Evolutionary conservation across 2,329 filamentous ascomycete species (phyloP).

Genomic region (Fusarium sp.): DNA sequence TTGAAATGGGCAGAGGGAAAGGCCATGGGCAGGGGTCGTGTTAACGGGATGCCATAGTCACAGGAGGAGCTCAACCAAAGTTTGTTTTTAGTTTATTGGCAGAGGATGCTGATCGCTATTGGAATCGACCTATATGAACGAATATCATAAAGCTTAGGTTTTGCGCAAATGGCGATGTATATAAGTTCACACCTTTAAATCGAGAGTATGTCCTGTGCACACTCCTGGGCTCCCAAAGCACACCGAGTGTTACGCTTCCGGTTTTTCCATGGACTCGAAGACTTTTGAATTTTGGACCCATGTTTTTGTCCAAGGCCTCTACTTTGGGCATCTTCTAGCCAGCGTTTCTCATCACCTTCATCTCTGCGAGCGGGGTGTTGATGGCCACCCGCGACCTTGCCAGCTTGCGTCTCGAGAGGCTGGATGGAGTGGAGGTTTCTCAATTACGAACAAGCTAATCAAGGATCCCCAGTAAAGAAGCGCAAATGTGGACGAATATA

Average conservation of each 20-base stretch:
- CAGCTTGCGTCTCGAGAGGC: conserved; percentile 21
- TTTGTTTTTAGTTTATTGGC: conserved; percentile 11
- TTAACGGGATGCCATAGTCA: neutral
- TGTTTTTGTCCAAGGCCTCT: neutral
- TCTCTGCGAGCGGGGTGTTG: conserved; percentile 32
- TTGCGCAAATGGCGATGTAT: conserved; percentile 18
- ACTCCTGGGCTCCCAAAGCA: neutral
- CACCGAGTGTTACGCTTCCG: neutral
- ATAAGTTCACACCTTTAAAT: conserved; percentile 11
- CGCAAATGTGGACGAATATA: conserved; percentile 20
- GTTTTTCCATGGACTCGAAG: neutral
- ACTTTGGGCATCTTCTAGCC: conserved; percentile 1
- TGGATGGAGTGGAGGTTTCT: conserved; percentile 37
- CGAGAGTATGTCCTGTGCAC: neutral
- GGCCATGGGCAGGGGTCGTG: neutral
- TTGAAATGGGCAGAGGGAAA: conserved; percentile 22
- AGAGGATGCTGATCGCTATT: conserved; percentile 2
- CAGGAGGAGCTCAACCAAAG: conserved; percentile 9
- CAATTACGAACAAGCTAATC: conserved; percentile 16
- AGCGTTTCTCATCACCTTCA: conserved; percentile 13
- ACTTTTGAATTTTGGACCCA: neutral
- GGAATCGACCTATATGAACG: conserved; percentile 12
- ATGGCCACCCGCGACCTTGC: conserved; percentile 10
- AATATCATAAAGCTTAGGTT: neutral
- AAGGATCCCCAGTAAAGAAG: conserved; percentile 27